Evolutionary conservation across 2,329 filamentous ascomycete species (phyloP).

Genomic region (Penicillium sp.): DNA sequence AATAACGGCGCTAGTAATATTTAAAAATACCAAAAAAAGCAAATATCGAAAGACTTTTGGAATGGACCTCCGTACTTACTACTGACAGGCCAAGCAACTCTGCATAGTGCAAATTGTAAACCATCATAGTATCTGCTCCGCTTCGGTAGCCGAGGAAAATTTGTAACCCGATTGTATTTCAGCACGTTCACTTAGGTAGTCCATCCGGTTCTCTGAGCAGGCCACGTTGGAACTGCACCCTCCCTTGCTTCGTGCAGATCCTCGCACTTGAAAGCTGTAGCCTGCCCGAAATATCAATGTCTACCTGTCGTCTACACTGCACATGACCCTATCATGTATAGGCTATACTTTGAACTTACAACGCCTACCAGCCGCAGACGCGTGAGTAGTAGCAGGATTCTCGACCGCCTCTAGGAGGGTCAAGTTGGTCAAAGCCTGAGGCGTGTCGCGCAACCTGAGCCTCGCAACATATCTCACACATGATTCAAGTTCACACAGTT

Average conservation of each 20-base stretch:
- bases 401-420: neutral
- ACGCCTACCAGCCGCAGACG: neutral
- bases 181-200: neutral
- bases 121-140: neutral
- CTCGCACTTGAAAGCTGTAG: neutral
- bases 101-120: neutral
- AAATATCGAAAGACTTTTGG: too few species aligned
- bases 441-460: neutral
- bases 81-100: too few species aligned
- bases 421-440: neutral
- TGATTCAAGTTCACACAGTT: too few species aligned
- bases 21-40: too few species aligned
- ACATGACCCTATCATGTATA: neutral
- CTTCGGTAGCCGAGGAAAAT: neutral
- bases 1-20: too few species aligned
- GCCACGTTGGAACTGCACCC: constrained; percentile 17
- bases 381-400: neutral
- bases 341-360: neutral
- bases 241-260: constrained; percentile 21
- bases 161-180: neutral
- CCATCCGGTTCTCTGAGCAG: neutral
- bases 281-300: neutral
- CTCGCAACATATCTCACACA: too few species aligned
- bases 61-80: too few species aligned
- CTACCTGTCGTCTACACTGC: neutral